Conservation (phyloP, 768 basidiomycete species). For the Lactarius hengduanensis region DNA sequence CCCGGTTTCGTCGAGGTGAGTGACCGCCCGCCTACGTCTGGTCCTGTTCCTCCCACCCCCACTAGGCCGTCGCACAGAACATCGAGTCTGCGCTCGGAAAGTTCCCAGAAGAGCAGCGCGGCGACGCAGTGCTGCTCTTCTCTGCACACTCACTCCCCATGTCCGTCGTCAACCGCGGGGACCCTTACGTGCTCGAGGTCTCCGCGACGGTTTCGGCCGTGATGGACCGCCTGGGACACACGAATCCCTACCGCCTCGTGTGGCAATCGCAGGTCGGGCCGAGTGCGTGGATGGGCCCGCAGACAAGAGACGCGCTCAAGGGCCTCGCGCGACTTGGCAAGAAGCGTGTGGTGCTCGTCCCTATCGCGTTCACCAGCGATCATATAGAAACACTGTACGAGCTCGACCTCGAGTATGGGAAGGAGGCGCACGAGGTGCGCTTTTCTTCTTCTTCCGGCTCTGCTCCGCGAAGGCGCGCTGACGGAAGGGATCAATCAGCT, state of each 20-base stretch:
- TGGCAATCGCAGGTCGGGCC: slow-evolving; percentile 99
- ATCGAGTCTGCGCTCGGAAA: slow-evolving; percentile 78
- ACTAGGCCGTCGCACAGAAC: slow-evolving; percentile 86
- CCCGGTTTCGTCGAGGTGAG: slow-evolving; percentile 90
- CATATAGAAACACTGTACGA: slow-evolving; percentile 99
- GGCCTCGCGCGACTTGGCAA: slow-evolving; percentile 73
- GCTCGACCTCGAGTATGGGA: slow-evolving; percentile 89
- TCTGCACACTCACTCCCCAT: slow-evolving; percentile 98
- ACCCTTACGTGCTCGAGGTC: slow-evolving; percentile 95
- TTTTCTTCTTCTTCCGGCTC: background rate
- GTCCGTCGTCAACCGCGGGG: slow-evolving; percentile 98
- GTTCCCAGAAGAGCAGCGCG: slow-evolving; percentile 69
- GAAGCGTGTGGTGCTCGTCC: slow-evolving; percentile 80
- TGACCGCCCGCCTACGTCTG: slow-evolving; percentile 19
- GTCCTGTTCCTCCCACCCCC: background rate
- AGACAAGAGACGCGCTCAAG: slow-evolving; percentile 89
- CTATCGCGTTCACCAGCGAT: slow-evolving; percentile 98
- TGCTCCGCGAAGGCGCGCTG: slow-evolving; percentile 1
- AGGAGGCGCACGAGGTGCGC: slow-evolving; percentile 85
- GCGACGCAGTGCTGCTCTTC: slow-evolving; percentile 82
- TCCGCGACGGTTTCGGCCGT: slow-evolving; percentile 91
- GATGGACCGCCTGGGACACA: slow-evolving; percentile 79
- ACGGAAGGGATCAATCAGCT: slow-evolving; percentile 49
- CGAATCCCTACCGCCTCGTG: slow-evolving; percentile 87
- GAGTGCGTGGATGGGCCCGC: slow-evolving; percentile 97